Evolutionary conservation across 108 stramenopile genomes (phyloP).

Genomic region (Pseudonitzschia multiseries): DNA sequence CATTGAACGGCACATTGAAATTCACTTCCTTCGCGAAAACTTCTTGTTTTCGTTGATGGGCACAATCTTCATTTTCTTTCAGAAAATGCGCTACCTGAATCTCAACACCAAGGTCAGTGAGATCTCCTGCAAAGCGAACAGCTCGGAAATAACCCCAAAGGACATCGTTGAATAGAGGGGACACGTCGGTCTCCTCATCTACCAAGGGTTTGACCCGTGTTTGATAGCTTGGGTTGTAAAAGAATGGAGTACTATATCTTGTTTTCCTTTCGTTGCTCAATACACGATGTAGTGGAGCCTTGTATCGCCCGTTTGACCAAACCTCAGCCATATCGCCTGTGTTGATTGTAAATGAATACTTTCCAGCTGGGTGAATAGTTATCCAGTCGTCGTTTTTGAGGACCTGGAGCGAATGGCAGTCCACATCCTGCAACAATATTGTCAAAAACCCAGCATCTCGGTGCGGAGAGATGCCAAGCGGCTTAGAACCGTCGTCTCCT

Average conservation of each 20-base stretch:
- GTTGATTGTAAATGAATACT: constrained; percentile 86
- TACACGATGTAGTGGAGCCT: constrained; percentile 89
- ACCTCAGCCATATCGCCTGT: constrained; percentile 93
- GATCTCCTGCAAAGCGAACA: constrained; percentile 82
- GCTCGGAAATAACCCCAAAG: constrained; percentile 85
- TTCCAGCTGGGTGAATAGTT: constrained; percentile 73
- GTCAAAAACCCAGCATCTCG: constrained; percentile 92
- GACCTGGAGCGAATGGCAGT: constrained; percentile 82
- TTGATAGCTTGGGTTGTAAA: constrained; percentile 88
- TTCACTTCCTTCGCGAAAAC: constrained; percentile 43
- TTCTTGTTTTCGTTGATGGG: constrained; percentile 53
- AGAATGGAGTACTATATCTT: constrained; percentile 91
- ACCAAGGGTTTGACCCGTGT: constrained; percentile 48
- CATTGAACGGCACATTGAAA: constrained; percentile 56
- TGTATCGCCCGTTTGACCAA: constrained; percentile 88
- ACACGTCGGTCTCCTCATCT: not conserved
- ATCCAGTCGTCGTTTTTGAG: constrained; percentile 64
- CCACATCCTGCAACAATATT: constrained; percentile 83
- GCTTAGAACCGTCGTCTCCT: constrained; percentile 22
- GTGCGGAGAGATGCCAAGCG: constrained; percentile 83
- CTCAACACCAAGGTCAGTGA: constrained; percentile 81
- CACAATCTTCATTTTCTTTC: constrained; percentile 26
- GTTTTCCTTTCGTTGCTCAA: constrained; percentile 58
- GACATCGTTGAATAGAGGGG: constrained; percentile 51
- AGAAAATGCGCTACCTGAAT: constrained; percentile 59